These are phyloP conservation scores for Lomentospora prolificans DNA, from an alignment of 2,329 filamentous ascomycete species.

Conservation along the genomic window DNA sequence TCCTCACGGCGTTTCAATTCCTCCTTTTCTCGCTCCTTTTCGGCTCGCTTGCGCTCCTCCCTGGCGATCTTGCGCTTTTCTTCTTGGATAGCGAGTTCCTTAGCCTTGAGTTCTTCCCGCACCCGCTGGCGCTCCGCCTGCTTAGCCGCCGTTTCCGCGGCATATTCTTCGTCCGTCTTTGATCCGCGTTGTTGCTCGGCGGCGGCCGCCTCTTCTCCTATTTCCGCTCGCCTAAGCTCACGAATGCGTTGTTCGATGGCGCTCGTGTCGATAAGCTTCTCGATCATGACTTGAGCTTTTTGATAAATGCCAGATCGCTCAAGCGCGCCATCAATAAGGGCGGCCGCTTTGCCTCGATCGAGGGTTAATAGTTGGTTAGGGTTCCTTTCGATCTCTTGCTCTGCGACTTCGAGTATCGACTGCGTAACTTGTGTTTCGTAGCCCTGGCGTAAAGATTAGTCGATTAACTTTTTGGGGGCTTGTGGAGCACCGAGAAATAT, in stretches of 20 bases:
- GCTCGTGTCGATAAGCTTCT: constrained; percentile 55
- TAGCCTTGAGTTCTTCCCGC: constrained; percentile 48
- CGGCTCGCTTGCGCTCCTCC: constrained; percentile 43
- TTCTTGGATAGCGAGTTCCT: constrained; percentile 51
- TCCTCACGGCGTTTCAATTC: constrained; percentile 40
- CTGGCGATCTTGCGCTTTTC: constrained; percentile 49
- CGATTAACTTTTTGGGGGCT: neutral
- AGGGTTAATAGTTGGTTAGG: constrained; percentile 61
- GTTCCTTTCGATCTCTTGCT: constrained; percentile 66
- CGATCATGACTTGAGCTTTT: constrained; percentile 57
- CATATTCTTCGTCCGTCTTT: constrained; percentile 68
- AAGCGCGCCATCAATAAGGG: constrained; percentile 67
- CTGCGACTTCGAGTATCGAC: constrained; percentile 59
- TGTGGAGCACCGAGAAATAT: neutral
- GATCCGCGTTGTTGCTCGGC: constrained; percentile 55
- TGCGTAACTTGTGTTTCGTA: constrained; percentile 59
- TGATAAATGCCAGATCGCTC: constrained; percentile 70
- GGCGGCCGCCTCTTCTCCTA: constrained; percentile 59
- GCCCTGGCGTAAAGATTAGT: constrained; percentile 35
- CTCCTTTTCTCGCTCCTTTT: constrained; percentile 38
- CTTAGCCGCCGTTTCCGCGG: constrained; percentile 52
- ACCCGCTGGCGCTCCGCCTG: constrained; percentile 51
- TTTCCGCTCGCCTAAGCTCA: constrained; percentile 54
- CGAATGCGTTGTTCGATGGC: constrained; percentile 63
- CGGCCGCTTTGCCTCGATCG: constrained; percentile 62